Evolutionary conservation across 2,329 filamentous ascomycete species (phyloP).

Genomic region (Cercospora sp.): DNA sequence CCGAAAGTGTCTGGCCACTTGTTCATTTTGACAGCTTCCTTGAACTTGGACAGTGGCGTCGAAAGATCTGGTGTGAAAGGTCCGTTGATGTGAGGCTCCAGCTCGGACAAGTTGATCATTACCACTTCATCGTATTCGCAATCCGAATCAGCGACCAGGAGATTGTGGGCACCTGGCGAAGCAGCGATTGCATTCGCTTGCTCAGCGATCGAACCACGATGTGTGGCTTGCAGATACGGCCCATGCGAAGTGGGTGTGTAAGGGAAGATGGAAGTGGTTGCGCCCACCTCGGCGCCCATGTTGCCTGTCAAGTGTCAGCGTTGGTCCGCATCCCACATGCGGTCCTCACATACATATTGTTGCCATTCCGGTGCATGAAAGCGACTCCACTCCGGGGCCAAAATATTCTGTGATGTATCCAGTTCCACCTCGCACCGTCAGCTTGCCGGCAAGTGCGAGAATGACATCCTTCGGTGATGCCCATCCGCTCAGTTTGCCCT

Average conservation of each 20-base stretch:
- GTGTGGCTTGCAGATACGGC: conserved; percentile 82
- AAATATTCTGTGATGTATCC: conserved; percentile 83
- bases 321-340: conserved; percentile 27
- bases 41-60: conserved; percentile 87
- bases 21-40: conserved; percentile 77
- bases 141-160: conserved; percentile 74
- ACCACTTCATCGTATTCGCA: conserved; percentile 90
- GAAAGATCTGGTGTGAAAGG: conserved; percentile 95
- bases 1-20: conserved; percentile 89
- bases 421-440: conserved; percentile 88
- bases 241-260: conserved; percentile 77
- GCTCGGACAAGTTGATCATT: conserved; percentile 81
- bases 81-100: conserved; percentile 53
- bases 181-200: conserved; percentile 64
- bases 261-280: conserved; percentile 94
- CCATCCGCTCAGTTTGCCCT: conserved; percentile 85
- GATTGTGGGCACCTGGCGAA: conserved; percentile 59
- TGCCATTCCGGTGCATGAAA: conserved; percentile 91
- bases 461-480: conserved; percentile 95
- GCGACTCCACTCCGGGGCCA: conserved; percentile 77
- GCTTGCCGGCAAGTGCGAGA: conserved; percentile 78
- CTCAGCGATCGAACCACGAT: conserved; percentile 69
- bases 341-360: conserved; percentile 60
- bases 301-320: conserved; percentile 59
- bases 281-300: conserved; percentile 88